A percentile compares a stretch with the other conserved stretches of the same genome.
Evolutionary conservation across 2,329 filamentous ascomycete genomes (phyloP).

Genomic region (Fusarium xylarioides): DNA sequence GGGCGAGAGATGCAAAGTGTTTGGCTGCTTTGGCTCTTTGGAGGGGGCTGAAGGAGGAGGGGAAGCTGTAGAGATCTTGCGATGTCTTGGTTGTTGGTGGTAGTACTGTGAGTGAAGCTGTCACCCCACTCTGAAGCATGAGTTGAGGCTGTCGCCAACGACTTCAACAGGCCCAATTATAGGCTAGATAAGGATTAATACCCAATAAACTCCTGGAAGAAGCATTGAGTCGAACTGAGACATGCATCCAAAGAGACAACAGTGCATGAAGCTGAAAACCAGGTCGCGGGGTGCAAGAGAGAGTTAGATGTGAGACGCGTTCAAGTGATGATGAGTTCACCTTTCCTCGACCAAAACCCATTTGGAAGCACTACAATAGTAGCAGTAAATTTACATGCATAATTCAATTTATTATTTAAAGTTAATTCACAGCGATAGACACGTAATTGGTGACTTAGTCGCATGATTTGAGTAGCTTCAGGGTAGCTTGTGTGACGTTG

Average conservation of each 20-base stretch:
- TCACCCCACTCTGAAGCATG: not conserved
- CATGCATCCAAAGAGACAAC: not conserved
- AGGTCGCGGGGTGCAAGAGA: fast-evolving
- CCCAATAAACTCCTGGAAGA: not conserved
- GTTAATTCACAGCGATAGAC: not conserved
- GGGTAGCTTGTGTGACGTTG: slow-evolving; percentile 29
- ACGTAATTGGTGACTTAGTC: not conserved
- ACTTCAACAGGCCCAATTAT: not conserved
- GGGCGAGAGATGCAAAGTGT: slow-evolving; percentile 67
- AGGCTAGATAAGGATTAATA: not conserved
- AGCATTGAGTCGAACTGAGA: not conserved
- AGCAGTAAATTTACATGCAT: not conserved
- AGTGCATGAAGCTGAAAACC: not conserved
- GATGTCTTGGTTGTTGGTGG: not conserved
- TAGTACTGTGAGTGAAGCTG: not conserved
- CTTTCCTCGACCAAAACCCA: fast-evolving
- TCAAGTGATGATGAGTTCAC: not conserved
- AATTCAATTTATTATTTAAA: too few species aligned
- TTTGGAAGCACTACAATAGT: too few species aligned
- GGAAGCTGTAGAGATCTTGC: slow-evolving; percentile 44
- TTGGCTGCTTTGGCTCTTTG: slow-evolving; percentile 67
- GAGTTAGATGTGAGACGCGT: fast-evolving
- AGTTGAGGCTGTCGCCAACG: not conserved
- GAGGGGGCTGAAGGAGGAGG: slow-evolving; percentile 62
- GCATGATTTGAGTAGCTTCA: not conserved